These are phyloP conservation scores for Venturia nashicola DNA, from an alignment of 2,329 filamentous ascomycete genomes.

Conservation along the genomic window DNA sequence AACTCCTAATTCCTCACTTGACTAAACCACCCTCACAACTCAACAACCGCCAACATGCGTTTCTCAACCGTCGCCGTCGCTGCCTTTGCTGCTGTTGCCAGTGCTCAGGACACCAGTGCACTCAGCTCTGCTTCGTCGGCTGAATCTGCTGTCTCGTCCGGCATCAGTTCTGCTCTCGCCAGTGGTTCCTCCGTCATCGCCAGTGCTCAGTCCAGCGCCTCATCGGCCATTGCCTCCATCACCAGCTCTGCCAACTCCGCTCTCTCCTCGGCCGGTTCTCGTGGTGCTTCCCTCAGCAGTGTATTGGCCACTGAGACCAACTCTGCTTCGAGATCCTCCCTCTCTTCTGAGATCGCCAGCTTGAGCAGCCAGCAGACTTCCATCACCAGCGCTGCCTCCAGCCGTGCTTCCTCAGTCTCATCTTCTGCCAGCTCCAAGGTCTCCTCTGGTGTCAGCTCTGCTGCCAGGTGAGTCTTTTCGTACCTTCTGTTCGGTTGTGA, in stretches of 20 bases:
- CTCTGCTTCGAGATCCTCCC: not conserved
- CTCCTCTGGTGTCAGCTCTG: not conserved
- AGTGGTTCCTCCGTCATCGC: not conserved
- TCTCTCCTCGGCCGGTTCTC: not conserved
- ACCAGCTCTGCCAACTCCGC: not conserved
- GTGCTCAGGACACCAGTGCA: not conserved
- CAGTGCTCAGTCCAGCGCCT: not conserved
- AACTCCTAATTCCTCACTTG: not conserved
- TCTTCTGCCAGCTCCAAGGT: not conserved
- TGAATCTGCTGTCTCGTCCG: not conserved
- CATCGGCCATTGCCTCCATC: not conserved
- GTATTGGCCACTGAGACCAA: not conserved
- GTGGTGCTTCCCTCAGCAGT: not conserved
- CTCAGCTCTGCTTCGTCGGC: not conserved
- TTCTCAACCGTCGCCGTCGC: constrained; percentile 7
- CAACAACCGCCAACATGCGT: constrained; percentile 8
- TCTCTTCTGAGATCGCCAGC: not conserved
- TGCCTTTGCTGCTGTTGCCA: not conserved
- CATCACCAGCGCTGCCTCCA: not conserved
- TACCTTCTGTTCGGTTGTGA: too few species aligned
- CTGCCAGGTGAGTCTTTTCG: not conserved
- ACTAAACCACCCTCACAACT: not conserved
- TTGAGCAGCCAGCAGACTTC: not conserved
- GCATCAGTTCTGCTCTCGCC: not conserved
- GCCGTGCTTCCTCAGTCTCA: not conserved